Evolutionary conservation across 2,329 filamentous ascomycete species (phyloP), one percentile per base, ranked within the genome.

Genomic region (Talaromyces sp.): DNA sequence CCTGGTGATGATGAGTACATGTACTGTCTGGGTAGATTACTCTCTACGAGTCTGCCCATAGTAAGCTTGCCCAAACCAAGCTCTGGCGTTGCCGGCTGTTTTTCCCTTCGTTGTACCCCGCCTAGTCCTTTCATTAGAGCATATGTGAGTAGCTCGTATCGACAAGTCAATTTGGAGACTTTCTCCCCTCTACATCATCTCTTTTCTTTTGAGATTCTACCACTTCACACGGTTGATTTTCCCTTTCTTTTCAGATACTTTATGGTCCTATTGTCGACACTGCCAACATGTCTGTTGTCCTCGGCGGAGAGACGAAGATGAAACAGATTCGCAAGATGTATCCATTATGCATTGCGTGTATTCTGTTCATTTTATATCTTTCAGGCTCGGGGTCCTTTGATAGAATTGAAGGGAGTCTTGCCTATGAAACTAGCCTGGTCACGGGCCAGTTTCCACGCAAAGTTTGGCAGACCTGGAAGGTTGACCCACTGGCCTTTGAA

Each of bases 401-500:
- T 68, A 56, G 70, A 65, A 66, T 71, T 66, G 65, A 66, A 57
- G 60, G 30, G 13, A 49, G 58, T 2, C 47, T 51, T 17, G 22
- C 57, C 22, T 56, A 61, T 33, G 19, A 52, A 33, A 49, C 69
- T 73, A 54, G 30, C 58, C 32, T 61, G 65, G 63, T 51, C 63
- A 64, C 62, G n/a, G 65, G 62, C 57, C 70, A 59, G 67, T 91
- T 86, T 67, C 88, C 82, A 6, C 81, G 81, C 60, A 91, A 91
- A 74, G 88, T 91, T 66, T 91, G 88, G 88, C 88, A 91, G 73
- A 88, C 85, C 0, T 91, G 88, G 88, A 91, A 90, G 72, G 83
- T 88, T 30, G 83, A 88, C 64, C 85, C 88, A 2, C 77, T 90
- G 36, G 78, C 80, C 2, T 90, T 90, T 68, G 88, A 89, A 64